Conservation (phyloP, 805 yeast genomes). For the Candida chauliodis region DNA sequence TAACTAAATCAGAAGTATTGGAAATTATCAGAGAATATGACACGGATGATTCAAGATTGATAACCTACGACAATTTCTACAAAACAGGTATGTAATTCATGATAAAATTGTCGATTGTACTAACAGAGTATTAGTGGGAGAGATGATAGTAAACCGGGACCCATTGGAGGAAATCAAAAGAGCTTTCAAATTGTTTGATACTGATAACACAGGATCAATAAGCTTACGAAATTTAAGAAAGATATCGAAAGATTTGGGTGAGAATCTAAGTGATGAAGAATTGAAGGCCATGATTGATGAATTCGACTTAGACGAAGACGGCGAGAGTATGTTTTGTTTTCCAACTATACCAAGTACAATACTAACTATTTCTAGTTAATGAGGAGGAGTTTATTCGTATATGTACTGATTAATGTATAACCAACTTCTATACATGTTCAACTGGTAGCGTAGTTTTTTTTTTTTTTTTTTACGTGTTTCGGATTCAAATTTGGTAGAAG, state of each 20-base stretch:
- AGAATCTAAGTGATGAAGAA: slow-evolving; percentile 87
- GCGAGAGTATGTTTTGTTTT: slow-evolving; percentile 73
- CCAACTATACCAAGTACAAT: slow-evolving; percentile 12
- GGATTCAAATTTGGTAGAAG: neutral
- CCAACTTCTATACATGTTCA: neutral
- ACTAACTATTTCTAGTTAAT: slow-evolving; percentile 47
- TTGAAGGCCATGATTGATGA: slow-evolving; percentile 96
- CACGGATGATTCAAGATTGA: slow-evolving; percentile 65
- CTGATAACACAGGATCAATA: slow-evolving; percentile 83
- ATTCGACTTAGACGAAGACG: slow-evolving; percentile 94
- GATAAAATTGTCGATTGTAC: slow-evolving; percentile 12
- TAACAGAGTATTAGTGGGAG: slow-evolving; percentile 55
- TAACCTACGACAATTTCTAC: slow-evolving; percentile 79
- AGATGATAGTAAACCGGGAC: slow-evolving; percentile 79
- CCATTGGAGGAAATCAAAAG: slow-evolving; percentile 89
- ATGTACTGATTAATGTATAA: slow-evolving; percentile 57
- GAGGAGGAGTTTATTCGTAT: slow-evolving; percentile 89
- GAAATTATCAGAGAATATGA: slow-evolving; percentile 79
- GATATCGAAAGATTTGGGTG: slow-evolving; percentile 91
- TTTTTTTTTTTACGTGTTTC: no score
- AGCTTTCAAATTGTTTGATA: slow-evolving; percentile 87
- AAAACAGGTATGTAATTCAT: slow-evolving; percentile 53
- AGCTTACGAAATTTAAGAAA: slow-evolving; percentile 76
- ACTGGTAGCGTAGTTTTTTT: neutral
- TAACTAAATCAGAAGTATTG: slow-evolving; percentile 69